Conservation (phyloP, 352 stramenopile genomes). For the Thraustochytrium sp. region DNA sequence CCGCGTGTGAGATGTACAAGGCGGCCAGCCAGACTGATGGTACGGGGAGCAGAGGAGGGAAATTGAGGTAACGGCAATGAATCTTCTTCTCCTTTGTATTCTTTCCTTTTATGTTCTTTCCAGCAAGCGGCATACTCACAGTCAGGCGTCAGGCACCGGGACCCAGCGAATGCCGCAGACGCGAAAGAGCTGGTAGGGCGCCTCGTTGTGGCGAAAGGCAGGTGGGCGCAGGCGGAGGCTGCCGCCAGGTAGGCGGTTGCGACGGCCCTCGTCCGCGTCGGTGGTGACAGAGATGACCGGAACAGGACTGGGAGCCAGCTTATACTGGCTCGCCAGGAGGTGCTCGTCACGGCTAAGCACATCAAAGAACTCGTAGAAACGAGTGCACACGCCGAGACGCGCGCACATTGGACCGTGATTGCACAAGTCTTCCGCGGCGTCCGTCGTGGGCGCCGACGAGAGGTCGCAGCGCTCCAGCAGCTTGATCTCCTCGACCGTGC, state of each 20-base stretch:
- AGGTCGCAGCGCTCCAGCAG: not conserved
- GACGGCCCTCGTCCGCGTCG: not conserved
- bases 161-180: not conserved
- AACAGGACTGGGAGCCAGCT: not conserved
- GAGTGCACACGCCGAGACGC: not conserved
- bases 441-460: not conserved
- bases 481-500: not conserved
- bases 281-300: not conserved
- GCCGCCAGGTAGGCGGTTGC: not conserved
- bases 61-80: no score
- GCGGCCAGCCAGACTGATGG: no score
- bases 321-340: conserved; percentile 29
- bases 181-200: not conserved
- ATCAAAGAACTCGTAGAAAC: conserved; percentile 33
- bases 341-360: conserved; percentile 29
- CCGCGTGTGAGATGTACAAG: no score
- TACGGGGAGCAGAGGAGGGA: no score
- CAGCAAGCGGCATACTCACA: no score
- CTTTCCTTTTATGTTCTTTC: no score
- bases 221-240: conserved; percentile 18
- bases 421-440: not conserved
- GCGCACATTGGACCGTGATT: not conserved
- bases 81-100: no score
- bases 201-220: not conserved
- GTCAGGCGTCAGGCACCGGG: no score